A percentile compares a stretch with the other conserved stretches of the same genome.
phyloP scores from a whole-genome alignment of 2,329 filamentous ascomycete species.

The Neurospora sp. region DNA sequence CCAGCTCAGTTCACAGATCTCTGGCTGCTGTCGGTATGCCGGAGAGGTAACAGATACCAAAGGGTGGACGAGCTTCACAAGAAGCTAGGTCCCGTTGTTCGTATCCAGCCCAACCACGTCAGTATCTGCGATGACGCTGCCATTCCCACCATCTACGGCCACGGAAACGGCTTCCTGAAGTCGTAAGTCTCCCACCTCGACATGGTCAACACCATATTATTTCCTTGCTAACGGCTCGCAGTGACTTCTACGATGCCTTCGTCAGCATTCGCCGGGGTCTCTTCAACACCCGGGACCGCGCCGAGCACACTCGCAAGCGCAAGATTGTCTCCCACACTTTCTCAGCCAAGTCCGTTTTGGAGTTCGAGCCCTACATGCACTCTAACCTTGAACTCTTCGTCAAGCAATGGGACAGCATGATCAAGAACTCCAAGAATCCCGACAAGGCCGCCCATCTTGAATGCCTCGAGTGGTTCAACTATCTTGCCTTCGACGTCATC shows the following conservation, averaged over 20 bases:
- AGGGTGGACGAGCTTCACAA: slow-evolving; percentile 64
- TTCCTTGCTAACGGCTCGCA: slow-evolving; percentile 22
- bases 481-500: slow-evolving; percentile 44
- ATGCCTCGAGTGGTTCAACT: slow-evolving; percentile 72
- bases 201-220: not conserved
- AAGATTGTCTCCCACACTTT: slow-evolving; percentile 86
- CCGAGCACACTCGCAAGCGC: slow-evolving; percentile 77
- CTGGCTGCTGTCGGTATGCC: slow-evolving; percentile 62
- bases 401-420: slow-evolving; percentile 59
- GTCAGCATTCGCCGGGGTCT: slow-evolving; percentile 77
- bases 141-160: slow-evolving; percentile 68
- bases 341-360: slow-evolving; percentile 65
- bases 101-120: slow-evolving; percentile 77
- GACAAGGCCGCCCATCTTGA: slow-evolving; percentile 55
- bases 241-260: slow-evolving; percentile 85
- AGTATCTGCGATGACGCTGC: slow-evolving; percentile 73
- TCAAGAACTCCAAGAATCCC: slow-evolving; percentile 31
- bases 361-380: slow-evolving; percentile 87
- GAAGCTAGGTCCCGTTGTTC: slow-evolving; percentile 67
- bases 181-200: slow-evolving; percentile 33
- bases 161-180: slow-evolving; percentile 67
- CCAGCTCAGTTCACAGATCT: slow-evolving; percentile 61
- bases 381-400: slow-evolving; percentile 67
- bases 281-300: slow-evolving; percentile 79
- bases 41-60: slow-evolving; percentile 54